Base-by-base conservation (phyloP, 2,329 filamentous ascomycete species). In the Hypocrella siamensis region DNA sequence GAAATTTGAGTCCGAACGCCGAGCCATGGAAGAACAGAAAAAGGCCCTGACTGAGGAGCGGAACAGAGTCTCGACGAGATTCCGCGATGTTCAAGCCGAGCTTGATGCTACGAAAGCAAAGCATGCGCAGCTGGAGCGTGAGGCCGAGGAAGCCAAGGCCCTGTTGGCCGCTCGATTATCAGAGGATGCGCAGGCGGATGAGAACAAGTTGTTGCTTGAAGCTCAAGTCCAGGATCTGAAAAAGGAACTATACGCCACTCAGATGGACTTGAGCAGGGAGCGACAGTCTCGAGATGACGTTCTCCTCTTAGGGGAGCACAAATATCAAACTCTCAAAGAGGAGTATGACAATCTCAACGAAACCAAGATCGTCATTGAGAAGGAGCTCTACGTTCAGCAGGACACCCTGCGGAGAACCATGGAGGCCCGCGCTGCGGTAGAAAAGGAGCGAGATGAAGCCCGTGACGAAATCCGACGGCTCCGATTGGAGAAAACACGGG, bases 281-380 rank as follows among this genome's bases (percentile, higher is more conserved):
- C 75, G 83, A 3, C 88, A 96, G 53, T 96, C 88, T 12, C 74
- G 90, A 35, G 88, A 94, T 42, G 90, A 98, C 48, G 85, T 94
- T 17, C 77, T 88, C 40, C 73, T 93, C 42, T 77, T 96, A 35
- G 76, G 82, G 4, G 85, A 94, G 43, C 86, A 93, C 57, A 92
- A 90, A 50, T 82, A 78, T 45, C 66, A 80, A 28, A 73, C 78
- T 31, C 63, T 98, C 37, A 78, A 86, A 49, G 76, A 86, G 17
- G 85, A 96, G 41, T 93, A 76, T 43, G 78, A 92, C 31, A 71
- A 74, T 21, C 65, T 96, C 21, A 93, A 93, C 45, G 85, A 94
- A 40, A 78, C 84, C 18, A 98, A 98, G 55, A 93, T 94, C 45
- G 93, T 77, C 29, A 93, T 98, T 40, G 88, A 98, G 54, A 96